These are phyloP conservation scores for Suaeda aralocaspica DNA, from an alignment of 148 eudicot genomes.

Conservation along the genomic window DNA sequence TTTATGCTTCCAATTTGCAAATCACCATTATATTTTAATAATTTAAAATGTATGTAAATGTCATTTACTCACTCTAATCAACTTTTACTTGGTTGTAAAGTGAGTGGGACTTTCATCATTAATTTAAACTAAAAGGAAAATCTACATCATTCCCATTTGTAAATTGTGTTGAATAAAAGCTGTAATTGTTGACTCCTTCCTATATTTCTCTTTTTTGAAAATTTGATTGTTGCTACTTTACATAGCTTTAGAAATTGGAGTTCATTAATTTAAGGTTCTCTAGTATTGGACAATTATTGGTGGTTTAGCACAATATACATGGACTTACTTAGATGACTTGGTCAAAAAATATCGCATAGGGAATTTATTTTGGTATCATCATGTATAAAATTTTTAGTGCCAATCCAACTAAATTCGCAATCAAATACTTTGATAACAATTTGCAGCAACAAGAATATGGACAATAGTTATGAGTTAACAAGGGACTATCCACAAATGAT, in stretches of 20 bases:
- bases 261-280: too few relatives aligned
- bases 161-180: constrained; percentile 8
- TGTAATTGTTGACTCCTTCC: not conserved
- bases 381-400: too few relatives aligned
- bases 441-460: too few relatives aligned
- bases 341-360: too few relatives aligned
- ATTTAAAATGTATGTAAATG: not conserved
- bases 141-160: constrained; percentile 1
- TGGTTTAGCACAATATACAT: too few relatives aligned
- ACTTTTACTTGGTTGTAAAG: not conserved
- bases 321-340: too few relatives aligned
- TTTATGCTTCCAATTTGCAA: not conserved
- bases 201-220: not conserved
- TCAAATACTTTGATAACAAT: too few relatives aligned
- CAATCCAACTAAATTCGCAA: too few relatives aligned
- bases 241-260: not conserved
- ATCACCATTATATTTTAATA: not conserved
- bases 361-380: too few relatives aligned
- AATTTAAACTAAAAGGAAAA: not conserved
- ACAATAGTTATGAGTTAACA: too few relatives aligned
- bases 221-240: not conserved
- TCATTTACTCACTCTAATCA: not conserved
- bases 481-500: too few relatives aligned
- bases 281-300: too few relatives aligned
- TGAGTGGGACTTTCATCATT: not conserved